These are phyloP conservation scores for Rhodotorula sp. DNA, from an alignment of 1,284 basidiomycete species.

Conservation along the genomic window DNA sequence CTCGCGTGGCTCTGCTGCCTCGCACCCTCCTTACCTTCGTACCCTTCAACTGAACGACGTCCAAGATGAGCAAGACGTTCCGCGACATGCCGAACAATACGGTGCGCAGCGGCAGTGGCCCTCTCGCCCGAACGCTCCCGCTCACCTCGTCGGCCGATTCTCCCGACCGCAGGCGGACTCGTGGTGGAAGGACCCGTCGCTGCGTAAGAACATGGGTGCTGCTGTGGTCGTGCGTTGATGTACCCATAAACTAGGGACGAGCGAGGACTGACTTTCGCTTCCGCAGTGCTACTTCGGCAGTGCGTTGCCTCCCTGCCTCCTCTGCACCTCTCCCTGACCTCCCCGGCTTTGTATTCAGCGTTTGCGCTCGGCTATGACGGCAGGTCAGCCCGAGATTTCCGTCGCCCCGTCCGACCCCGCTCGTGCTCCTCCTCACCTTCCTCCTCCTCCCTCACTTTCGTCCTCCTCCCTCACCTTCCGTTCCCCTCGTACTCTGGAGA, in stretches of 20 bases:
- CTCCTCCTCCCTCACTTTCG: too few species aligned
- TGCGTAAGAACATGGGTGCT: slow-evolving; percentile 4
- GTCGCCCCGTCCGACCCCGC: too few species aligned
- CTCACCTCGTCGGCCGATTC: neutral
- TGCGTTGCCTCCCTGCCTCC: too few species aligned
- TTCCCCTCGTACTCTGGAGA: too few species aligned
- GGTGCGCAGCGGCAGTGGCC: neutral
- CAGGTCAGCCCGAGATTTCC: too few species aligned
- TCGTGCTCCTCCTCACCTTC: neutral
- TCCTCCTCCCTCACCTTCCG: too few species aligned
- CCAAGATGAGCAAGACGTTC: slow-evolving; percentile 7
- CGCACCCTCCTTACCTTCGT: too few species aligned
- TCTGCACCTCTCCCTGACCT: too few species aligned
- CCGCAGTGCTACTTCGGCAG: slow-evolving; percentile 6
- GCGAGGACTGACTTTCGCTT: neutral
- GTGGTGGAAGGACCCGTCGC: slow-evolving; percentile 15
- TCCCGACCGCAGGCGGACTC: neutral
- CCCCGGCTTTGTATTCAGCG: neutral
- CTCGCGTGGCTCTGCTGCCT: neutral
- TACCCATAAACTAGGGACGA: neutral
- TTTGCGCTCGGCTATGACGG: neutral
- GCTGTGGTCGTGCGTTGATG: neutral
- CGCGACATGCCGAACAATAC: neutral
- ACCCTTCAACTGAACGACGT: neutral
- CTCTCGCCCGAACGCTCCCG: too few species aligned